phyloP scores from a whole-genome alignment of 768 basidiomycete species.

The Clitopilus passeckerianus region DNA sequence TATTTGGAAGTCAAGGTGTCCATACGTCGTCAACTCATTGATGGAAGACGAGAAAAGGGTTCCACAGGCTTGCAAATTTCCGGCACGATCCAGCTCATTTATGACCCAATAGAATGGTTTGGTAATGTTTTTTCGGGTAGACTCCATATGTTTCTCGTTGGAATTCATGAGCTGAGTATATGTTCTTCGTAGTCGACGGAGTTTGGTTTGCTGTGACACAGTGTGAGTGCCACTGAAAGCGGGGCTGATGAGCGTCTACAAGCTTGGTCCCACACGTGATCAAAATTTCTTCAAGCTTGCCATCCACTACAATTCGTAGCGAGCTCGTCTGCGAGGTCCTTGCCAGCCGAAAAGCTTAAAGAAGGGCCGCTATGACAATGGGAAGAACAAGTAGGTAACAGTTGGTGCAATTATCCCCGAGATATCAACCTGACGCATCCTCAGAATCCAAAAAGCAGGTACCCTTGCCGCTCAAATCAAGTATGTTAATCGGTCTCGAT shows the following conservation, averaged over 20 bases:
- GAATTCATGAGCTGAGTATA: no score
- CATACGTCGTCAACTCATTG: no score
- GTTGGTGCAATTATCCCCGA: background rate
- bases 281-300: background rate
- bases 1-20: no score
- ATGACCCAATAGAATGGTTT: no score
- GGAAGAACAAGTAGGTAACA: slow-evolving; percentile 33
- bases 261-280: background rate
- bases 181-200: no score
- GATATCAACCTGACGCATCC: background rate
- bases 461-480: slow-evolving; percentile 34
- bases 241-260: background rate
- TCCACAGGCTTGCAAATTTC: no score
- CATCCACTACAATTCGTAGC: background rate
- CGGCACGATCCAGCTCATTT: no score
- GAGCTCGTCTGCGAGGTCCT: background rate
- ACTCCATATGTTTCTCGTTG: no score
- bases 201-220: no score
- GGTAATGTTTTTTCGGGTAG: no score
- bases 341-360: background rate
- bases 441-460: slow-evolving; percentile 32
- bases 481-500: slow-evolving; percentile 17
- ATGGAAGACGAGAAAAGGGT: no score
- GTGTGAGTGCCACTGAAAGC: no score
- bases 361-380: slow-evolving; percentile 22